A percentile compares a stretch with the other conserved stretches of the same genome.
These are phyloP conservation scores for Malassezia furfur DNA, from an alignment of 1,284 basidiomycete genomes.

Conservation along the genomic window DNA sequence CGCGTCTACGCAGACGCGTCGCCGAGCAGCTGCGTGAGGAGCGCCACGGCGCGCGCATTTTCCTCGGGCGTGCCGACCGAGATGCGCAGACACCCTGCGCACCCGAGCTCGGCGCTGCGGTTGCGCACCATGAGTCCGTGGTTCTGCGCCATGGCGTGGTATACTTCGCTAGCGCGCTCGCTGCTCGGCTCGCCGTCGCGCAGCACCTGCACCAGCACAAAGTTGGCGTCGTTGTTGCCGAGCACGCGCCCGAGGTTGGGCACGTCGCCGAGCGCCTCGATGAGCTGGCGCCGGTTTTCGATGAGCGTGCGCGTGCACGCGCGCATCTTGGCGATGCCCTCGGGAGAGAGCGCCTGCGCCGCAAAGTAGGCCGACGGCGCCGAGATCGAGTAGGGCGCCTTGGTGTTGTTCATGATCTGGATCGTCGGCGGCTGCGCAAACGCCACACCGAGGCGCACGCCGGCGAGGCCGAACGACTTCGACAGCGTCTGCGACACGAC, in stretches of 20 bases:
- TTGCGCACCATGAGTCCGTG: constrained; percentile 82
- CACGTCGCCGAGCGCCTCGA: constrained; percentile 53
- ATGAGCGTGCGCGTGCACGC: constrained; percentile 59
- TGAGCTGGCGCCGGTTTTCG: constrained; percentile 56
- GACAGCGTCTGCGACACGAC: constrained; percentile 90
- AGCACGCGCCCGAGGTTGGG: constrained; percentile 59
- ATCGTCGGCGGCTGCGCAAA: constrained; percentile 79
- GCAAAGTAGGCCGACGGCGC: constrained; percentile 79
- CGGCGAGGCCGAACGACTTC: constrained; percentile 91
- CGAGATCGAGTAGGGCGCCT: constrained; percentile 96
- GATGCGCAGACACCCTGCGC: constrained; percentile 75
- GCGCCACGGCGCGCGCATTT: constrained; percentile 25
- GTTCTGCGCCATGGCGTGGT: constrained; percentile 73
- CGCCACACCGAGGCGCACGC: constrained; percentile 81
- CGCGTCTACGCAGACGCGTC: no score
- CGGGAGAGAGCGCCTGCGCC: constrained; percentile 62
- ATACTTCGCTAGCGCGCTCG: constrained; percentile 60
- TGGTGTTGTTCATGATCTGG: constrained; percentile 86
- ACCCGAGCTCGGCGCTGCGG: constrained; percentile 76
- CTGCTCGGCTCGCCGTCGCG: constrained; percentile 60
- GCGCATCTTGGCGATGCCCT: constrained; percentile 61
- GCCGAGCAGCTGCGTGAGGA: no score
- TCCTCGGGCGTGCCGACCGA: constrained; percentile 81
- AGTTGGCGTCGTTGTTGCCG: constrained; percentile 83
- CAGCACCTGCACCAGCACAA: constrained; percentile 72